A percentile compares a stretch with the other conserved stretches of the same genome.
Evolutionary conservation across 1,284 basidiomycete species (phyloP).

Genomic region (Spongispora temasekensis): DNA sequence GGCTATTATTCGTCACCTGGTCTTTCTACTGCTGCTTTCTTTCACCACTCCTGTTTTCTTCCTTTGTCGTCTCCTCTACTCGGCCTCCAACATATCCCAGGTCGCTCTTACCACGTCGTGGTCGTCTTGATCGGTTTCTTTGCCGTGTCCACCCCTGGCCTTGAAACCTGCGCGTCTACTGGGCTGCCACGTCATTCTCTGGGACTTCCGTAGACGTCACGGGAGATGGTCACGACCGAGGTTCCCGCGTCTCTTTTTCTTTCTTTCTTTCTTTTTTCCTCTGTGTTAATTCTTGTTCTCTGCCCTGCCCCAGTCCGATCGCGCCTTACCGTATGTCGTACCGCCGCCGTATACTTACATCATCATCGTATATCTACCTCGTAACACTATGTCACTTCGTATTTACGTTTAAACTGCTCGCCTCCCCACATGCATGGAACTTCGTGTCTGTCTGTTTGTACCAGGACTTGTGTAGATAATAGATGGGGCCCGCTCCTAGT

Average conservation of each 20-base stretch:
- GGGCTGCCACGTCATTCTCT: conserved; percentile 13
- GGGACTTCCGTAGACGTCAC: conserved; percentile 17
- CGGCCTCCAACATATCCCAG: conserved; percentile 39
- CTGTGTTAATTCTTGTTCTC: conserved; percentile 27
- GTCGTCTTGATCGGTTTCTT: conserved; percentile 1
- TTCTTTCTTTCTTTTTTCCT: conserved; percentile 7
- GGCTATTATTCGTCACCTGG: conserved; percentile 22
- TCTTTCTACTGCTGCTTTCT: conserved; percentile 6
- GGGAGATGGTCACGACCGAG: conserved; percentile 15
- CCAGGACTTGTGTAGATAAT: conserved; percentile 1
- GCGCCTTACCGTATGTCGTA: conserved; percentile 2
- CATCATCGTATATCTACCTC: conserved; percentile 21
- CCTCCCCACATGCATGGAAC: background rate
- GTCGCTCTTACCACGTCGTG: conserved; percentile 22
- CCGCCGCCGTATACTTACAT: conserved; percentile 24
- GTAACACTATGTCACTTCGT: conserved; percentile 26
- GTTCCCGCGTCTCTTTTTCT: background rate
- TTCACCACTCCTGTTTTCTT: conserved; percentile 13
- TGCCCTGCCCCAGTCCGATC: conserved; percentile 1
- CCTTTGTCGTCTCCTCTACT: conserved; percentile 15
- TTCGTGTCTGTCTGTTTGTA: background rate
- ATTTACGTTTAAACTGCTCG: conserved; percentile 14
- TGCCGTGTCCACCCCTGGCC: conserved; percentile 7
- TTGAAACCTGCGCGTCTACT: conserved; percentile 4
- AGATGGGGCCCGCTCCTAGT: background rate